These are phyloP conservation scores for Furcasterigmium furcatum DNA, from an alignment of 2,329 filamentous ascomycete species.

Conservation along the genomic window DNA sequence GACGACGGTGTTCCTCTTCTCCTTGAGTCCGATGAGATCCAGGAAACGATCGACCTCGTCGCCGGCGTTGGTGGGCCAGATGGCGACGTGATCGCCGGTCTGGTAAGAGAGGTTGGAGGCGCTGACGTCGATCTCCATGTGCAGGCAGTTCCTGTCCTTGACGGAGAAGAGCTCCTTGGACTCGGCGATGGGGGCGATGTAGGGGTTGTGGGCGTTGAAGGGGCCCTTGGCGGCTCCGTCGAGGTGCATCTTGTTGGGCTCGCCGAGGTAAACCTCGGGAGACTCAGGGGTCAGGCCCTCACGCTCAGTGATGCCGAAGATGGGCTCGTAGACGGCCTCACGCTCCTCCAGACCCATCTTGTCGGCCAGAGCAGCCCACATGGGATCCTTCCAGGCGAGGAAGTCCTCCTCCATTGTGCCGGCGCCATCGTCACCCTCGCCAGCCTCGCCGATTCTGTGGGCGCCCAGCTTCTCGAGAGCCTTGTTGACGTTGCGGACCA, in stretches of 20 bases:
- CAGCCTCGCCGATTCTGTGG: slow-evolving; percentile 78
- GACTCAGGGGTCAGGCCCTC: slow-evolving; percentile 72
- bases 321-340: slow-evolving; percentile 92
- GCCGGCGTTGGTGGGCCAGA: slow-evolving; percentile 96
- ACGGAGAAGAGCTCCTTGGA: slow-evolving; percentile 88
- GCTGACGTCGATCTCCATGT: slow-evolving; percentile 90
- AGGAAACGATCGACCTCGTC: slow-evolving; percentile 90
- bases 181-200: slow-evolving; percentile 88
- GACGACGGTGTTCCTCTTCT: slow-evolving; percentile 80
- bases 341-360: slow-evolving; percentile 91
- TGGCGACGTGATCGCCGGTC: slow-evolving; percentile 93
- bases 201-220: slow-evolving; percentile 95
- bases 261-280: slow-evolving; percentile 85
- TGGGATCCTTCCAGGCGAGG: slow-evolving; percentile 97
- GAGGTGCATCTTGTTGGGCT: slow-evolving; percentile 94
- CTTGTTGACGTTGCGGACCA: slow-evolving; percentile 90
- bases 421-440: slow-evolving; percentile 95
- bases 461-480: slow-evolving; percentile 80
- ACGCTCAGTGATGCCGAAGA: slow-evolving; percentile 78
- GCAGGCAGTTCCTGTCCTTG: slow-evolving; percentile 90
- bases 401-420: slow-evolving; percentile 99
- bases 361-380: slow-evolving; percentile 85
- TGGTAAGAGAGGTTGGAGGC: slow-evolving; percentile 90
- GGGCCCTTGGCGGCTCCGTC: slow-evolving; percentile 81
- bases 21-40: slow-evolving; percentile 68